Base-by-base conservation (phyloP, 2,329 filamentous ascomycete genomes). In the Penicillium sp. region DNA sequence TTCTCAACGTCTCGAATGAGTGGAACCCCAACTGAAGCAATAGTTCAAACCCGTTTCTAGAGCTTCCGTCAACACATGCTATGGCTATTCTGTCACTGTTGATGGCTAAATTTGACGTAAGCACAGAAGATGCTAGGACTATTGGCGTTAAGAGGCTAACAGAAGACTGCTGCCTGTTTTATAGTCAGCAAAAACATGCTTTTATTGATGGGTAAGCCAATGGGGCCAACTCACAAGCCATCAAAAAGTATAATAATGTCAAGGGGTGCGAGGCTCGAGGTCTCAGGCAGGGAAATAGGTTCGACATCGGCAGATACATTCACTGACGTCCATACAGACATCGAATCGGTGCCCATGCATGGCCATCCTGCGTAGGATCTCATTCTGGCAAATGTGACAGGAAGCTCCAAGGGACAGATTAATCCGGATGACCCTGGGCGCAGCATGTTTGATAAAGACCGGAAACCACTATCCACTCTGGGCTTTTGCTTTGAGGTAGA, bases 241-340 rank as follows among this genome's bases (percentile, higher is more conserved):
- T 75, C 71, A 33, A 75, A 60, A 10, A 75, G 50, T 36, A 75
- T 66, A 37, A 70, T 62, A n/a, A 72, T 60, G 47, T 74, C 70
- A 31, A 75, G 63, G 8, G 69, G 67, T n/a, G 67, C 56, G 50
- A 58, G 54, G 10, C 25, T 59, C 5, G 61, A 65, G 42, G 50
- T 45, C 19, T 45, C 52, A 33, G 57, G 56, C 9, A 61, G 46
- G 4, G 50, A 48, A 25, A 62, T 65, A 14, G 66, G 67, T 26
- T 53, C 59, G 37, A 63, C 64, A 45, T 68, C 65, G 19, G 61
- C 65, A 48, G 68, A 65, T 10, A 75, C 57, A 41, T 60, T 28
- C 49, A 67, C 60, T 2, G 62, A 61, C 16, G 60, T 31, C 60
- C 59, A 67, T 17, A 67, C 40, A 19, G 58, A 62, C 38, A 56